A percentile compares a stretch with the other conserved stretches of the same genome.
These are phyloP conservation scores for Hibiscus mutabilis DNA, from an alignment of 345 rosid species.

Conservation along the genomic window DNA sequence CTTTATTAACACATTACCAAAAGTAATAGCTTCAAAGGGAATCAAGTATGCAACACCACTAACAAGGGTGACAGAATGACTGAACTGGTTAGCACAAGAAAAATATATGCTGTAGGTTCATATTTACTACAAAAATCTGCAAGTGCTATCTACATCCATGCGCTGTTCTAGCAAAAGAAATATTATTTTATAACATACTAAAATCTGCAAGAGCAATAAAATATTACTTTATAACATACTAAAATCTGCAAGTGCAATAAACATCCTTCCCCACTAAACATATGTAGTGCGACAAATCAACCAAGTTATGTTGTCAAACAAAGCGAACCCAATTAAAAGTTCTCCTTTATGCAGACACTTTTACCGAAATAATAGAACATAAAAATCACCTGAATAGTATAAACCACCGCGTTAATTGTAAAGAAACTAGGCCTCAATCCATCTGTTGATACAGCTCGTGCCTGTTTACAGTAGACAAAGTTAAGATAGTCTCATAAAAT, in stretches of 20 bases:
- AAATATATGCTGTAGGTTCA: neutral
- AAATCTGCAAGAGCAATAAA: neutral
- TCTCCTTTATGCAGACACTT: too few species aligned
- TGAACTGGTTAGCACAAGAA: neutral
- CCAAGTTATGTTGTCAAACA: too few species aligned
- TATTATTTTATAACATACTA: too few species aligned
- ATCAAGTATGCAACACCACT: neutral
- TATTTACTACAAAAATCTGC: neutral
- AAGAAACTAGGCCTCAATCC: slow-evolving; percentile 77
- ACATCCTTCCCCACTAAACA: neutral
- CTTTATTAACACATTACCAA: neutral
- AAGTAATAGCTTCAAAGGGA: neutral
- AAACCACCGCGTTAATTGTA: slow-evolving; percentile 64
- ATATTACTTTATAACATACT: too few species aligned
- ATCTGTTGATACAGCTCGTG: slow-evolving; percentile 80
- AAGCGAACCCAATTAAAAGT: too few species aligned
- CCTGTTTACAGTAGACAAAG: slow-evolving; percentile 36
- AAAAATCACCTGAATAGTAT: slow-evolving; percentile 63
- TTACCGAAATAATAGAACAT: too few species aligned
- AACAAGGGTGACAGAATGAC: neutral
- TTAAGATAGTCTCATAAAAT: neutral
- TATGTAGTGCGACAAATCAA: neutral
- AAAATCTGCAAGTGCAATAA: neutral
- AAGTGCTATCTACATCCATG: neutral
- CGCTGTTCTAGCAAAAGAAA: too few species aligned